Percentiles rank a stretch among this genome's conserved stretches.
These are phyloP conservation scores for Pseudocercospora musae DNA, from an alignment of 2,329 filamentous ascomycete genomes.

Conservation along the genomic window DNA sequence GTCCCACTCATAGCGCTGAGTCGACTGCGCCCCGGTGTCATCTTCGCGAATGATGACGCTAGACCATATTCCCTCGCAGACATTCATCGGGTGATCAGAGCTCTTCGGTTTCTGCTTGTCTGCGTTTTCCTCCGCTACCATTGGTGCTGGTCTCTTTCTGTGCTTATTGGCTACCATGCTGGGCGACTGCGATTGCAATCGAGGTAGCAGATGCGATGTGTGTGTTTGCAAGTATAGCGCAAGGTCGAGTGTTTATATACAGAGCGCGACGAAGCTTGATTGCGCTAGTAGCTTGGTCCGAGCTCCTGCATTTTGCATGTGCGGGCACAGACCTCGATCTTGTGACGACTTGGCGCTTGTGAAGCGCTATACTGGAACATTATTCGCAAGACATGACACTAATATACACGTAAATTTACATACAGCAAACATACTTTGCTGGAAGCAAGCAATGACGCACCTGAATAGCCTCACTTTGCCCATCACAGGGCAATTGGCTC, in stretches of 20 bases:
- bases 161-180: neutral
- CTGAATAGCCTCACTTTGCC: neutral
- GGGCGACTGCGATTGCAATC: neutral
- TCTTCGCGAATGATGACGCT: neutral
- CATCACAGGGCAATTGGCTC: too few relatives aligned
- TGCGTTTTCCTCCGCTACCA: neutral
- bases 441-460: neutral
- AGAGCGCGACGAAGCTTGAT: neutral
- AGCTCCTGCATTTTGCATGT: neutral
- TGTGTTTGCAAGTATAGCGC: neutral
- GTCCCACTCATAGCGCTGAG: neutral
- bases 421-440: neutral
- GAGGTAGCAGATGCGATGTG: neutral
- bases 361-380: neutral
- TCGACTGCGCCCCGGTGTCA: too few relatives aligned
- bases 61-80: neutral
- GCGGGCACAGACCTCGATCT: neutral
- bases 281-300: neutral
- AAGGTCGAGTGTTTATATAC: neutral
- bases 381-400: neutral
- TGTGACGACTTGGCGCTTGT: neutral
- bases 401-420: neutral
- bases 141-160: neutral
- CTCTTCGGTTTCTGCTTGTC: neutral
- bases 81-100: neutral